Conservation (phyloP, 2,329 filamentous ascomycete genomes). For the Trichoderma atroviride region DNA sequence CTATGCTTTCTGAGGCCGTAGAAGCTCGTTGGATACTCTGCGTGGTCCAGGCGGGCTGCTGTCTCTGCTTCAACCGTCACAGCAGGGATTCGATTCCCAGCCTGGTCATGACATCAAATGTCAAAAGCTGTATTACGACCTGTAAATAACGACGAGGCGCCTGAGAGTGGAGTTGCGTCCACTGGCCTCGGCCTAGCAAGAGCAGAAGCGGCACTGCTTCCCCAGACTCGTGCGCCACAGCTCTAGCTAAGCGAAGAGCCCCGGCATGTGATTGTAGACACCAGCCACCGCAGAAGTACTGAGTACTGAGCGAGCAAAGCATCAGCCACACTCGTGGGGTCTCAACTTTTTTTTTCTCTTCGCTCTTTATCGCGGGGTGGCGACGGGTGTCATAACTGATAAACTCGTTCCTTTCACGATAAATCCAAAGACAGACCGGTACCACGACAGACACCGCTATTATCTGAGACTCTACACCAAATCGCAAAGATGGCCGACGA, state of each 20-base stretch:
- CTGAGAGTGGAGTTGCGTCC: slow-evolving; percentile 18
- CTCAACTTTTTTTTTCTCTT: slow-evolving; percentile 27
- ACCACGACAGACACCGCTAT: background rate
- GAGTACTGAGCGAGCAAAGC: background rate
- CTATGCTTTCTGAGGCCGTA: background rate
- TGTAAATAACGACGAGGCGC: slow-evolving; percentile 11
- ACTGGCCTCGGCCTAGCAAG: slow-evolving; percentile 22
- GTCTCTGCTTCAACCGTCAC: background rate
- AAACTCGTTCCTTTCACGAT: background rate
- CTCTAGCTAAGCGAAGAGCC: background rate
- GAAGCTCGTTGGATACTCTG: background rate
- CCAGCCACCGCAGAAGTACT: slow-evolving; percentile 24
- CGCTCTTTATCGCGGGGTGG: slow-evolving; percentile 2
- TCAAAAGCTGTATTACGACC: background rate
- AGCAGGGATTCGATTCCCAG: background rate
- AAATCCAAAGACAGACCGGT: background rate
- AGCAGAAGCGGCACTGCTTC: slow-evolving; percentile 13
- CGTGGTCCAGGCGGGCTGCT: background rate
- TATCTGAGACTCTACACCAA: background rate
- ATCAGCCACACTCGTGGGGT: slow-evolving; percentile 33
- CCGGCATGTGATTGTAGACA: slow-evolving; percentile 29
- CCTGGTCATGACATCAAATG: slow-evolving; percentile 13
- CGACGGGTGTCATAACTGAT: background rate
- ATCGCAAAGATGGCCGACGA: slow-evolving; percentile 61
- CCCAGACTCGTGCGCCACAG: slow-evolving; percentile 25